Base-by-base conservation (phyloP, 306 rosid species). In the Begonia peltatifolia region DNA sequence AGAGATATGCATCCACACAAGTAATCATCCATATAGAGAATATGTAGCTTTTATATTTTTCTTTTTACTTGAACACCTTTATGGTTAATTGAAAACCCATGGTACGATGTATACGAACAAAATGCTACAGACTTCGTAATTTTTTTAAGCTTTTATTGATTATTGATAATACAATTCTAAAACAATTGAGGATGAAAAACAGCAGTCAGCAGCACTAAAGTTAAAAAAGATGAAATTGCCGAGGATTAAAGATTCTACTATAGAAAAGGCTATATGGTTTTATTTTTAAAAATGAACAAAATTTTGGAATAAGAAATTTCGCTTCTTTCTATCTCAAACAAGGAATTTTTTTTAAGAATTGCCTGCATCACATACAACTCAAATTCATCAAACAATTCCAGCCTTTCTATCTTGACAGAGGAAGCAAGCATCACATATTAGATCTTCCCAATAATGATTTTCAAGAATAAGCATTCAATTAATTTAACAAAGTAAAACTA, bases 321-420 rank as follows among this genome's bases (percentile, higher is more conserved):
- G 35, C 53, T 18, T 13, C 18, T 52, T 52, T 56, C 53, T 54
- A 52, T 58, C 66, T 55, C 41, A 64, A 59, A 62, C 15, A 63
- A 43, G 46, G 53, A 63, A 41, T 46, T 0, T 58, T 52, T 36
- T 44, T 55, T 23, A 25, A 12, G 69, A 70, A 79, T 83, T 67
- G 76, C 95, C 92, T 83, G 94, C 94, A 90, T 90, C 99, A 90
- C 83, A 78, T 90, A 69, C 95, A 95, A 90, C 74, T 90, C 99
- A 71, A 90, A 90, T 80, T 90, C 95, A 65, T 90, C 95, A 52
- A 85, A 86, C 70, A 83, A 63, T 72, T 90, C 95, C 74, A 90
- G 73, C 70, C 99, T 79, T 71, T 90, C 99, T 55, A 83, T 90
- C 93, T 95, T 83, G 54, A 68, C 53, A 55, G 49, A 66, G 41